These are phyloP conservation scores for Eucalyptus marginata DNA, from an alignment of 345 rosid species.

Conservation along the genomic window DNA sequence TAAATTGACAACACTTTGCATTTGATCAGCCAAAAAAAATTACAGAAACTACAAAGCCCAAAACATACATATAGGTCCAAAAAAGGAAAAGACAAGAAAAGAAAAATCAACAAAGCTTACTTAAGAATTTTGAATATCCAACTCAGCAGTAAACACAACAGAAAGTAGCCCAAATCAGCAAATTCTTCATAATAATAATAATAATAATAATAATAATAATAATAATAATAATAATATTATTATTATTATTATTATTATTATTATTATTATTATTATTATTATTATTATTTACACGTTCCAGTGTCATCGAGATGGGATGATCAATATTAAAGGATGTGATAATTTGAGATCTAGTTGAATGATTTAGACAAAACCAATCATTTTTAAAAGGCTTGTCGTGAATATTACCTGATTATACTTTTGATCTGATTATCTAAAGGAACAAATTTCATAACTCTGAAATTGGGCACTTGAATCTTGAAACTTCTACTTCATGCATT, in stretches of 20 bases:
- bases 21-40: neutral
- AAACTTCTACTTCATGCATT: neutral
- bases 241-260: neutral
- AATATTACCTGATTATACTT: neutral
- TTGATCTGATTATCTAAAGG: neutral
- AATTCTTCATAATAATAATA: too few species aligned
- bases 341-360: neutral
- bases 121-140: neutral
- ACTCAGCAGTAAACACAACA: neutral
- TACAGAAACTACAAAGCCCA: neutral
- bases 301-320: neutral
- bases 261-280: too few species aligned
- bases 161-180: neutral
- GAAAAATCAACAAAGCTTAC: neutral
- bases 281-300: rapidly evolving
- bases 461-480: neutral
- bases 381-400: neutral
- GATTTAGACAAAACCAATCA: neutral
- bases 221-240: too few species aligned
- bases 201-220: too few species aligned
- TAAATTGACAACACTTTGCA: neutral
- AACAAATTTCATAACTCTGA: neutral
- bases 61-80: neutral
- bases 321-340: neutral
- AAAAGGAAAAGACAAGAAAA: too few species aligned